Base-by-base conservation (phyloP, 2,329 filamentous ascomycete species). In the Penicillium italicum region DNA sequence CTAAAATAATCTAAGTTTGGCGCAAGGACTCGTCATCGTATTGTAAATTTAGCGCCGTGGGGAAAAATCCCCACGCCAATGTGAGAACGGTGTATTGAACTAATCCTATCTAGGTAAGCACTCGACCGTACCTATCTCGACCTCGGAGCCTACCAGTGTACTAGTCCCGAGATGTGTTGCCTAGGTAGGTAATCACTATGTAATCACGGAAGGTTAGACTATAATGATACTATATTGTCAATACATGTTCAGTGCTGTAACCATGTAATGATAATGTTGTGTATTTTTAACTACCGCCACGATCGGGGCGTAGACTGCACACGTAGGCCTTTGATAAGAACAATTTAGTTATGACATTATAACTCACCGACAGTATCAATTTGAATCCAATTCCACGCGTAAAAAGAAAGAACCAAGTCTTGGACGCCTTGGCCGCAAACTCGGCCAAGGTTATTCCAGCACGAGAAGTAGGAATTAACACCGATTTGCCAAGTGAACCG, bases 21-120 rank as follows among this genome's bases (percentile, higher is more conserved):
- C 36, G 44, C 50, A 49, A 53, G 51, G 51, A 50, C 36, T 53
- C 51, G 51, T 53, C 28, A 53, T 26, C 36, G 50, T 53, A 53
- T 26, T n/a, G 50, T 53, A 53, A 53, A 51, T 9, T 9, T 22
- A 49, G 7, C 1, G 31, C 9, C 16, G 40, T 51, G 53, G 53
- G 33, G 47, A 52, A 50, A 50, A 20, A 24, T 41, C 40, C 40
- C 53, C 41, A 53, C 48, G 34, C 47, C 53, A 46, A 56, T 24
- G 49, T 26, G 34, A 50, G 28, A 24, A n/a, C 11, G 5, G 12
- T 31, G 50, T 48, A 49, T 34, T 49, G 20, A 4, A n/a, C 51
- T 53, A 53, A n/a, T 12, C 44, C 51, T 37, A 22, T 49, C 41
- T 26, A 18, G 30, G 31, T 6, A 34, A 12, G 16, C 22, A 18